Evolutionary conservation across 257 asterid species (phyloP), one percentile per base, ranked within the genome.

Genomic region (Solanum gracilifrons): DNA sequence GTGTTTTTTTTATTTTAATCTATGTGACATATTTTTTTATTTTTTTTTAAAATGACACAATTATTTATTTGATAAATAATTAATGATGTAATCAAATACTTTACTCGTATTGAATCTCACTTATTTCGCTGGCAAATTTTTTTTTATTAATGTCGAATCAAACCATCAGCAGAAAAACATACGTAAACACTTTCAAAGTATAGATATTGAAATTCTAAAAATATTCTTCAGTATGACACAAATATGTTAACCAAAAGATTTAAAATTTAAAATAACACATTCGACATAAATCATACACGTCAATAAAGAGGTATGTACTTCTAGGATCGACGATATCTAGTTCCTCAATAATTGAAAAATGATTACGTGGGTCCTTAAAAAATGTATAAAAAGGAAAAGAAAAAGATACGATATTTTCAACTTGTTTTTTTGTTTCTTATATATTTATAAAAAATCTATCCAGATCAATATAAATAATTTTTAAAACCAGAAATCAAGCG

Each of bases 121-220:
- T 2, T 62, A 2, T n/a, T 58, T 0, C 0, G 7, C 0, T 0
- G n/a, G 1, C 9, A 51, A 51, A 0, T 4, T 0, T 9, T 62
- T 9, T 60, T 62, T 62, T 4, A n/a, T 62, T 62, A 11, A 62
- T 1, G 8, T 62, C 16, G 2, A 25, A 2, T 23, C 32, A 62
- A 62, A n/a, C 6, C n/a, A 4, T 62, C 3, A n/a, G 0, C 0
- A 2, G 15, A 62, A n/a, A 62, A 62, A 10, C 0, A 10, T n/a
- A 60, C 0, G 31, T n/a, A n/a, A 62, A 10, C 32, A 62, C 32
- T 31, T 62, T 62, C 1, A 62, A 4, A 11, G 0, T 9, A 62
- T n/a, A n/a, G 1, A n/a, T 62, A 62, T 62, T 62, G 29, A n/a
- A n/a, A 62, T 62, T 62, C 0, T 62, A n/a, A n/a, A 10, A n/a